Evolutionary conservation across 2,329 filamentous ascomycete species (phyloP).

Genomic region (Calonectria leucothoes): DNA sequence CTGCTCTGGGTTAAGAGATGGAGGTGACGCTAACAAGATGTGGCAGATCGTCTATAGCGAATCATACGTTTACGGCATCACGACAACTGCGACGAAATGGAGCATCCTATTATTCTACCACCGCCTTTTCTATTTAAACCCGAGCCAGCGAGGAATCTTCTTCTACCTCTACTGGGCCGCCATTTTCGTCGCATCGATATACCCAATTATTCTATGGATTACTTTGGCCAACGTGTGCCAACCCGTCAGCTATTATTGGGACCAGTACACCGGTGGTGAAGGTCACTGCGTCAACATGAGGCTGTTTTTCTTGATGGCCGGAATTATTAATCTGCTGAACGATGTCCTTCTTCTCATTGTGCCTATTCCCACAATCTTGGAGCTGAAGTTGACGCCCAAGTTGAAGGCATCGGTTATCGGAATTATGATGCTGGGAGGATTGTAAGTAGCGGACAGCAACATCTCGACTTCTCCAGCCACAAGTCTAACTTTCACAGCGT

Average conservation of each 20-base stretch:
- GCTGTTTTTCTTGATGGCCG: slow-evolving; percentile 14
- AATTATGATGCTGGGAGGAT: slow-evolving; percentile 27
- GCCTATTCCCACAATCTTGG: slow-evolving; percentile 25
- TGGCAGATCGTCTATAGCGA: slow-evolving; percentile 12
- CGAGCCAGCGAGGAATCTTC: neutral
- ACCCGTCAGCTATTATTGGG: slow-evolving; percentile 25
- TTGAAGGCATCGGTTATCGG: slow-evolving; percentile 20
- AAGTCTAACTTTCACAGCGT: slow-evolving; percentile 10
- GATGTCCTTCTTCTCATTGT: slow-evolving; percentile 23
- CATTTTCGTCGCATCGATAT: neutral
- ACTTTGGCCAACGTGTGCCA: slow-evolving; percentile 18
- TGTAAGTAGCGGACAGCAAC: slow-evolving; percentile 17
- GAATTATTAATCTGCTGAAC: slow-evolving; percentile 25
- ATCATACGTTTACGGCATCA: slow-evolving; percentile 16
- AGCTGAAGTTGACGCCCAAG: slow-evolving; percentile 17
- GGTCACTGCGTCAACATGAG: slow-evolving; percentile 21
- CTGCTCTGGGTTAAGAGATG: neutral
- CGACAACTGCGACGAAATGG: slow-evolving; percentile 20
- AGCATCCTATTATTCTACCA: slow-evolving; percentile 26
- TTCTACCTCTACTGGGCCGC: slow-evolving; percentile 16
- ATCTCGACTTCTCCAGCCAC: no score
- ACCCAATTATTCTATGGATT: slow-evolving; percentile 16
- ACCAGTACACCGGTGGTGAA: slow-evolving; percentile 19
- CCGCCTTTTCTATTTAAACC: slow-evolving; percentile 16
- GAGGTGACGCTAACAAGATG: neutral